Conservation (phyloP, 1,139 yeast genomes). For the Magnusiomyces clavatus region DNA sequence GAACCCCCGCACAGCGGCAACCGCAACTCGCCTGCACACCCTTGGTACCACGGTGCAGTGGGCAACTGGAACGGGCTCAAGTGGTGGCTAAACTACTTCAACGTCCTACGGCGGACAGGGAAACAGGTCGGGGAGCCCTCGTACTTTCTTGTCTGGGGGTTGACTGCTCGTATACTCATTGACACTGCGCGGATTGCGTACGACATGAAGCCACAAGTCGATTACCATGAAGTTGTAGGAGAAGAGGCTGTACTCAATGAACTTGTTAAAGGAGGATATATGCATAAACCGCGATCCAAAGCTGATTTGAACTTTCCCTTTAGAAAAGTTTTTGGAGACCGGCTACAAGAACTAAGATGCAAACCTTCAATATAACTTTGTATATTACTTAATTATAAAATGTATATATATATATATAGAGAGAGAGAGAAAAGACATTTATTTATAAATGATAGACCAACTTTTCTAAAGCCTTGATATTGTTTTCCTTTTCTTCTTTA, state of each 20-base stretch:
- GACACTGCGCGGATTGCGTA: constrained; percentile 63
- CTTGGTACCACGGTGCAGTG: constrained; percentile 30
- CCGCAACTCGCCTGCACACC: constrained; percentile 12
- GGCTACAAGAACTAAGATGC: too few species aligned
- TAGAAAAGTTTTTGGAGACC: constrained; percentile 21
- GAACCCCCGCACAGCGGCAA: not conserved
- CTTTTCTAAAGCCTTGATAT: constrained; percentile 16
- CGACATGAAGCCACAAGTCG: constrained; percentile 34
- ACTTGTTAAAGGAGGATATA: constrained; percentile 20
- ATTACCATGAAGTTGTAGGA: constrained; percentile 28
- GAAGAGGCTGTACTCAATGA: constrained; percentile 27
- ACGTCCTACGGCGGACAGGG: constrained; percentile 34
- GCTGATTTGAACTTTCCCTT: constrained; percentile 21
- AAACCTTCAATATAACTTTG: too few species aligned
- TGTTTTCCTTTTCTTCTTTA: constrained; percentile 17
- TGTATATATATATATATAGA: not conserved
- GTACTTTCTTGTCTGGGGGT: constrained; percentile 64
- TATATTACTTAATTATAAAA: too few species aligned
- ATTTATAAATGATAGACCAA: constrained; percentile 14
- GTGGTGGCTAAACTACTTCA: constrained; percentile 27
- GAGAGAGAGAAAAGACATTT: not conserved
- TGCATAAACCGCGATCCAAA: constrained; percentile 21
- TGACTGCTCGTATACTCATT: constrained; percentile 78
- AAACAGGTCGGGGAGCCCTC: constrained; percentile 48
- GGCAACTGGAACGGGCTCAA: constrained; percentile 32